phyloP scores from a whole-genome alignment of 345 rosid species.

The Populus ilicifolia region DNA sequence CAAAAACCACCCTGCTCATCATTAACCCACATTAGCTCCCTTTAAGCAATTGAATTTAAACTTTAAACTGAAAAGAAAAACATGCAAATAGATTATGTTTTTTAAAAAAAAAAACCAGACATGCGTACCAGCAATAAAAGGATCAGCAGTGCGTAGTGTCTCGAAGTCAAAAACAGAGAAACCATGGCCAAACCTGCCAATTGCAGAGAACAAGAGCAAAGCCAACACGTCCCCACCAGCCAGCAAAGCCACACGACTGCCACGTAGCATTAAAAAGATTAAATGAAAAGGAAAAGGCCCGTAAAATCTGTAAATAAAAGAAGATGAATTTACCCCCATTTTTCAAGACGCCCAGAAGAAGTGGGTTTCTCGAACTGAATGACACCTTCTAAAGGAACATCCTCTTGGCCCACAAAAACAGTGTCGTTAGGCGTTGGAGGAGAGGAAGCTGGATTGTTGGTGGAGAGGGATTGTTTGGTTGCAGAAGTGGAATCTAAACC shows the following conservation, averaged over 20 bases:
- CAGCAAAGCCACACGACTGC: slow-evolving; percentile 72
- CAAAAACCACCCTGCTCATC: slow-evolving; percentile 72
- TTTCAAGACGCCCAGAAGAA: slow-evolving; percentile 40
- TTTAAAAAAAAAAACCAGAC: too few species aligned
- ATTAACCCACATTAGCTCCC: slow-evolving; percentile 10
- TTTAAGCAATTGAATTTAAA: too few species aligned
- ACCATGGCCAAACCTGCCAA: slow-evolving; percentile 91
- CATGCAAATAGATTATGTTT: too few species aligned
- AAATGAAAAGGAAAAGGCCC: neutral
- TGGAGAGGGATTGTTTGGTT: slow-evolving; percentile 24
- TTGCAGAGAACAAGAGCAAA: slow-evolving; percentile 67
- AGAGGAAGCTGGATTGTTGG: neutral
- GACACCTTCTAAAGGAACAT: slow-evolving; percentile 81
- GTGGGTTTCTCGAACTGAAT: slow-evolving; percentile 79
- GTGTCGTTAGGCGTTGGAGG: slow-evolving; percentile 33
- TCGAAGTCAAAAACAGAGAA: slow-evolving; percentile 56
- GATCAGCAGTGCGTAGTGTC: slow-evolving; percentile 88
- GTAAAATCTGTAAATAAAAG: neutral
- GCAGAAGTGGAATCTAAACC: slow-evolving; percentile 44
- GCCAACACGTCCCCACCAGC: slow-evolving; percentile 92
- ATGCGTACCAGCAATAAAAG: slow-evolving; percentile 74
- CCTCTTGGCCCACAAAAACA: slow-evolving; percentile 57
- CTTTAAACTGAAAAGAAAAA: neutral
- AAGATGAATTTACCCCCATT: slow-evolving; percentile 61
- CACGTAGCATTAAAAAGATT: neutral